phyloP scores from a whole-genome alignment of 192 early-diverging fungal species.

The Backusella tarrabulga region DNA sequence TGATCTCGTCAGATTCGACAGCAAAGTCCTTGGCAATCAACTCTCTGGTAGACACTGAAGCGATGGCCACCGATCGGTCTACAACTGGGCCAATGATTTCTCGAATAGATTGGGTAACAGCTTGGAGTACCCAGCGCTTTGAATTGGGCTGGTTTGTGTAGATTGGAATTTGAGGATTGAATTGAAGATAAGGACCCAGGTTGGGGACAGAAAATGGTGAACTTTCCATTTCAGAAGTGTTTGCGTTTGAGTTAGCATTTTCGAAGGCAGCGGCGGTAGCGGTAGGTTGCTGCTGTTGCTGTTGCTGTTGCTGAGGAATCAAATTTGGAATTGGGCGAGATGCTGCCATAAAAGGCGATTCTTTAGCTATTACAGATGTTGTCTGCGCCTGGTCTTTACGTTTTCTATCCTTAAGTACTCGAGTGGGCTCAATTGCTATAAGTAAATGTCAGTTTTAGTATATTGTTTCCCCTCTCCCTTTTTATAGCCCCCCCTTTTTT shows the following conservation, averaged over 20 bases:
- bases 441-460: background rate
- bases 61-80: conserved; percentile 91
- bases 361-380: background rate
- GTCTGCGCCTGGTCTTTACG: background rate
- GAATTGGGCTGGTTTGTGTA: conserved; percentile 84
- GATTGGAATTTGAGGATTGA: conserved; percentile 80
- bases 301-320: background rate
- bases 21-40: conserved; percentile 95
- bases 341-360: background rate
- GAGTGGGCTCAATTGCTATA: background rate
- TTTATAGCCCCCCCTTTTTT: background rate
- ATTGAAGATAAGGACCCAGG: conserved; percentile 64
- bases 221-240: background rate
- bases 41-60: conserved; percentile 88
- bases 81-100: conserved; percentile 84
- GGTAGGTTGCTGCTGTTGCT: no score
- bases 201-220: conserved; percentile 46
- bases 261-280: background rate
- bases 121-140: conserved; percentile 78
- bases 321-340: background rate
- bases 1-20: conserved; percentile 90
- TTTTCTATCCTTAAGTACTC: background rate
- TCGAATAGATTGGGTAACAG: conserved; percentile 31
- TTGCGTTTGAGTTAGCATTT: background rate
- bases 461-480: background rate